Evolutionary conservation across 441 rosid species (phyloP), one percentile per base, ranked within the genome.

Genomic region (Metrosideros polymorpha): DNA sequence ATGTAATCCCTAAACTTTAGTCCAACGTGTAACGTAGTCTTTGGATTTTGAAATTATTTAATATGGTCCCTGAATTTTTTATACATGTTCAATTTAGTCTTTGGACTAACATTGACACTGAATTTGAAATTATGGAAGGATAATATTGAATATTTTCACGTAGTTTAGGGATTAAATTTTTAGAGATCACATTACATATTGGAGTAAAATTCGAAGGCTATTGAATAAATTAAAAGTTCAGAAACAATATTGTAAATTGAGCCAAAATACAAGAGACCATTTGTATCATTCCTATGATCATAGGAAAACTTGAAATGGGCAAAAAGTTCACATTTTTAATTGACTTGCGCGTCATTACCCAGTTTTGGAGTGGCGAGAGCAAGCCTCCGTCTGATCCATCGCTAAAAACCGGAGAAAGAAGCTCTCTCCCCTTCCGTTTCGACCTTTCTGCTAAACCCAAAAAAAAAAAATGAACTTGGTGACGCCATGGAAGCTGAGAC

Each of bases 1-100:
- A n/a, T n/a, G n/a, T n/a, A n/a, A n/a, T n/a, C n/a, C n/a, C 0
- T 0, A 0, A 5, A 24, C 0, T 54, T 54, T 54, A 0, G 24
- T 0, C 0, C 0, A 54, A 4, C 4, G 24, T 24, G 0, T 0
- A 54, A 54, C 8, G 0, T 24, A 0, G 0, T 54, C 0, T 1
- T 0, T 54, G 0, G 4, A 54, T 0, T 8, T 54, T 54, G 4
- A 54, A 54, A 22, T 24, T 1, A 0, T 54, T 54, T 8, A 9
- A 54, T 24, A 0, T 0, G 0, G 0, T 54, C 0, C 0, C 9
- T 54, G 9, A 0, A 22, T 22, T 8, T 24, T 25, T 24, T 55
- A 55, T 55, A 24, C 4, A 25, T 4, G 24, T 55, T 25, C 4
- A 55, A 9, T 24, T 24, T 24, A 54, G n/a, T n/a, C n/a, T n/a